A percentile compares a stretch with the other conserved stretches of the same genome.
Conservation (phyloP, 2,329 filamentous ascomycete species). For the Teratosphaeriaceae sp. region DNA sequence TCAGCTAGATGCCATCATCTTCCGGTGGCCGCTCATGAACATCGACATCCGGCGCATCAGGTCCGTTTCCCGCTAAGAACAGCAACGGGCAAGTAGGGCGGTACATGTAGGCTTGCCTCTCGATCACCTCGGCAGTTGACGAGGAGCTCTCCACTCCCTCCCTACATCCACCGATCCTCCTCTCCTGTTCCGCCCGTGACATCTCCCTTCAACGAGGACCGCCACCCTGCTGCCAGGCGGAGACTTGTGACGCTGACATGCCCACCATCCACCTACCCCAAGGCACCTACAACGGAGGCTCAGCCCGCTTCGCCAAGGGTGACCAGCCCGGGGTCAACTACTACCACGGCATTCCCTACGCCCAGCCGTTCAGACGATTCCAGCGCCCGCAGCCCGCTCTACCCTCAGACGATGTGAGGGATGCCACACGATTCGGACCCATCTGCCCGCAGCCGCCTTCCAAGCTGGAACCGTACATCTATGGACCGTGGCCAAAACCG, state of each 20-base stretch:
- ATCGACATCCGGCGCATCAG: no score
- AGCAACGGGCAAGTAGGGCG: no score
- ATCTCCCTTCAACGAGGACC: no score
- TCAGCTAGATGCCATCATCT: no score
- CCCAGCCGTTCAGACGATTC: constrained; percentile 1
- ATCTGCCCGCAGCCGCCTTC: constrained; percentile 2
- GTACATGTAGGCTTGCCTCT: no score
- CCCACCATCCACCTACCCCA: not conserved
- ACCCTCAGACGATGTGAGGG: not conserved
- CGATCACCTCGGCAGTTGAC: no score
- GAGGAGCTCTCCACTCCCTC: not conserved
- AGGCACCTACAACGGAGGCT: not conserved
- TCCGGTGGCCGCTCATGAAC: no score
- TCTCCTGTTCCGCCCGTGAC: no score
- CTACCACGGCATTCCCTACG: constrained; percentile 4
- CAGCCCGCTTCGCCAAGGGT: not conserved
- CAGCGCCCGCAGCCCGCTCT: not conserved
- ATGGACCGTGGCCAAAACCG: constrained; percentile 1
- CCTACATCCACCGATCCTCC: not conserved
- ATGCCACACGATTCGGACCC: constrained; percentile 2
- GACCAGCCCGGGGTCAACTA: no score
- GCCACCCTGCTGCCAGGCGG: no score
- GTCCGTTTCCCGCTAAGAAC: no score
- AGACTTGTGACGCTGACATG: no score
- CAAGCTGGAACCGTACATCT: constrained; percentile 2